Evolutionary conservation across 192 early-diverging fungal species (phyloP), one percentile per base, ranked within the genome.

Genomic region (Allomyces javanicus): DNA sequence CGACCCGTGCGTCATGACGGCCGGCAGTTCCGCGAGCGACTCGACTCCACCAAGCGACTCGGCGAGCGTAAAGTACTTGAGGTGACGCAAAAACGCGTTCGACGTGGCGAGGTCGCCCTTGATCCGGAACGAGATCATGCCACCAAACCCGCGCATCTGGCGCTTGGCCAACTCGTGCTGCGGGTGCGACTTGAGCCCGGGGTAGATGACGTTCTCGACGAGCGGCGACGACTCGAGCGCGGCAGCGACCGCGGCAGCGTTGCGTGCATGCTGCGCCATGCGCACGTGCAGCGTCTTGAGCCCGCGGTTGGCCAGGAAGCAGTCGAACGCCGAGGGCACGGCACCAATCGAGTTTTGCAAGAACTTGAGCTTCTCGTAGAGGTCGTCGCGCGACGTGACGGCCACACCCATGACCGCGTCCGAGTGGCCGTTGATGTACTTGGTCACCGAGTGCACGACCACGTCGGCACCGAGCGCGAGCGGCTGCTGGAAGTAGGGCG

Each of bases 381-480:
- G 69, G 62, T 77, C 82, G 25, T 87, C 83, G 73, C 82, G 72
- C 73, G 82, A 88, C 63, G 91, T 94, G 23, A 87, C 82, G 23
- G 90, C 91, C 33, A 94, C 82, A 72, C 96, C 96, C 91, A 96
- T 94, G 21, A 99, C 88, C 25, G 96, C 93, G 65, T 99, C 96
- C 24, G 92, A 95, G 76, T 99, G 94, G 62, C 96, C 94, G 78
- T 96, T 96, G 73, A 99, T 88, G 77, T 97, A 99, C 76, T 97
- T 97, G 66, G 94, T 99, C 24, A 93, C 92, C 22, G 92, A 95
- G 78, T 99, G 93, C 11, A 96, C 88, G 21, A 96, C 93, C 69
- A 98, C 84, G 72, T 98, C 95, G n/a, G 93, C 95, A 62, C 93
- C 95, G 63, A 96, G 79, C 17, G 76, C 69, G 21, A 98, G 82